Percentiles rank a stretch among this genome's conserved stretches.
phyloP scores from a whole-genome alignment of 2,329 filamentous ascomycete genomes.

The Fusarium sp. region DNA sequence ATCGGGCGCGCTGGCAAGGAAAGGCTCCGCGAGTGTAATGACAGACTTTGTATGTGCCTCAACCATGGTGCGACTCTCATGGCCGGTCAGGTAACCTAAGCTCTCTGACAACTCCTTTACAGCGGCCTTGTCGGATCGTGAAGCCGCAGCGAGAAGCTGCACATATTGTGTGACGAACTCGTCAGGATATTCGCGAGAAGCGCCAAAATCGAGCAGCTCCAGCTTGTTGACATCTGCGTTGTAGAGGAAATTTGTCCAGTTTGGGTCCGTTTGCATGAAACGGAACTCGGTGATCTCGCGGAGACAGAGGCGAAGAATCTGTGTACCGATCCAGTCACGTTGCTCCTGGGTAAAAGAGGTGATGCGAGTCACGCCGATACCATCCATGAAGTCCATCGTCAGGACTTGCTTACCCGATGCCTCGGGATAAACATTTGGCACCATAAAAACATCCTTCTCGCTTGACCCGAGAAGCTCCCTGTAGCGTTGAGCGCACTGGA shows the following conservation, averaged over 20 bases:
- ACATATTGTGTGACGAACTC: constrained; percentile 85
- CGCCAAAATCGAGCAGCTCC: constrained; percentile 95
- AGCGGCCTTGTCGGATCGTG: constrained; percentile 70
- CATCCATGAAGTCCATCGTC: constrained; percentile 92
- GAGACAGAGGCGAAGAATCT: constrained; percentile 90
- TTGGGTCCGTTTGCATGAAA: constrained; percentile 99
- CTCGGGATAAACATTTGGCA: constrained; percentile 80
- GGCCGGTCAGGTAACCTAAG: constrained; percentile 91
- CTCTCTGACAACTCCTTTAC: constrained; percentile 76
- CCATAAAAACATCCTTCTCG: constrained; percentile 77
- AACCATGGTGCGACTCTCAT: constrained; percentile 86
- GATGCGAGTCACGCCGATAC: constrained; percentile 85
- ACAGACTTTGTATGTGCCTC: constrained; percentile 91
- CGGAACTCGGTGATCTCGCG: constrained; percentile 93
- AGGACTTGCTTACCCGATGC: constrained; percentile 88
- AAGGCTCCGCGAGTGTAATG: constrained; percentile 91
- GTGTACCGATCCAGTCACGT: constrained; percentile 94
- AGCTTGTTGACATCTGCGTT: constrained; percentile 77
- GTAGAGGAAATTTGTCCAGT: constrained; percentile 99
- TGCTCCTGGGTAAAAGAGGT: constrained; percentile 81
- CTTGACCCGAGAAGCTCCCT: constrained; percentile 68
- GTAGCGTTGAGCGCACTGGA: constrained; percentile 81
- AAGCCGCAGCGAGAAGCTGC: constrained; percentile 81
- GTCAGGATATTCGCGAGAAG: constrained; percentile 84
- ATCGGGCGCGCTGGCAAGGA: constrained; percentile 77